Conservation (phyloP, 1,139 yeast genomes). For the Pichia sp. region DNA sequence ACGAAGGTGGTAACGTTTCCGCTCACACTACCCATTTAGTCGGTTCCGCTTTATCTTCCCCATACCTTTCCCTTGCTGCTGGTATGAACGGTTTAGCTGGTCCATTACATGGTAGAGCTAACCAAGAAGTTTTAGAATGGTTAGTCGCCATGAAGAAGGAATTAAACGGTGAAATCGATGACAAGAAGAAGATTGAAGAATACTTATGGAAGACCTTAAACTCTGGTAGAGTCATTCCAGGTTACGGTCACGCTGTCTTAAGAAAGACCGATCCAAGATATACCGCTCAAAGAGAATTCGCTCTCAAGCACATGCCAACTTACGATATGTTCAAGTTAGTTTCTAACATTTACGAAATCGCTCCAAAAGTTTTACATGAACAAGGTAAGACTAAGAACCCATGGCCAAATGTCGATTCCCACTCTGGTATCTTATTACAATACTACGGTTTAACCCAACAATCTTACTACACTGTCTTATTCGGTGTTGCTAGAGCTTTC, state of each 20-base stretch:
- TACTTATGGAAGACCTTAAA: conserved; percentile 92
- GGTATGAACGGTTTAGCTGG: conserved; percentile 98
- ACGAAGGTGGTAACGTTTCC: conserved; percentile 98
- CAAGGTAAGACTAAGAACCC: conserved; percentile 99
- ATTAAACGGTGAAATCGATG: conserved; percentile 63
- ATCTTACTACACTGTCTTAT: conserved; percentile 95
- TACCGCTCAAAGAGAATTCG: conserved; percentile 96
- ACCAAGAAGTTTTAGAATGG: conserved; percentile 97
- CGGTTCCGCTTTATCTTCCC: conserved; percentile 93
- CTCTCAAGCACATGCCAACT: conserved; percentile 96
- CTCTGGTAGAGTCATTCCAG: conserved; percentile 95
- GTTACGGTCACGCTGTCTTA: conserved; percentile 96
- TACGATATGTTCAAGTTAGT: conserved; percentile 90
- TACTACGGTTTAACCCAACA: conserved; percentile 96
- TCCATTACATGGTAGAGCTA: conserved; percentile 97
- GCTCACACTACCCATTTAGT: conserved; percentile 98
- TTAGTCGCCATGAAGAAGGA: conserved; percentile 77
- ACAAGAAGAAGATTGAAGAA: conserved; percentile 75
- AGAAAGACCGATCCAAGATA: conserved; percentile 98
- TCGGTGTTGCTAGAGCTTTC: conserved; percentile 97
- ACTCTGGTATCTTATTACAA: conserved; percentile 95
- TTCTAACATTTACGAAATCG: conserved; percentile 88
- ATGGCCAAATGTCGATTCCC: conserved; percentile 98
- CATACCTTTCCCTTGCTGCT: conserved; percentile 89
- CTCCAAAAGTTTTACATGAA: conserved; percentile 91